Base-by-base conservation (phyloP, 805 yeast genomes). In the Tetrapisispora namnaoensis region DNA sequence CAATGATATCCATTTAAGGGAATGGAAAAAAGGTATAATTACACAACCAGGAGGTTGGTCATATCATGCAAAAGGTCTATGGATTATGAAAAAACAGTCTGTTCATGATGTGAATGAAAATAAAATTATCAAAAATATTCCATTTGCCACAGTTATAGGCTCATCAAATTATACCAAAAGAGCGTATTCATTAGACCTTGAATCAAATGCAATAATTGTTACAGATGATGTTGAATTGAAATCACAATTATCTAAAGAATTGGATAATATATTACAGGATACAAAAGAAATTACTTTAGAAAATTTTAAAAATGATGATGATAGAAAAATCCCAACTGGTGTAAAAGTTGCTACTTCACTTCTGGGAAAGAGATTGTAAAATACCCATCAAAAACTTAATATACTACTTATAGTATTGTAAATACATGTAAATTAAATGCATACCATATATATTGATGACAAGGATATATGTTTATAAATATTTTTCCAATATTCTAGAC, bases 41-140 rank as follows among this genome's bases (percentile, higher is more conserved):
- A 87, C 88, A 60, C 77, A 84, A 8, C 76, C 81, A 0, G 76
- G 72, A 28, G 99, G 99, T 1, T 91, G 99, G 98, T 86, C 97
- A 0, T 93, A 93, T 65, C 99, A 93, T 62, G 98, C 99, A 14
- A 93, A 93, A 62, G 99, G 99, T 1, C 69, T 91, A 4, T 93
- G 98, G 98, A 68, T 86, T 0, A 72, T 78, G 9, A 84, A 88
- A 0, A 72, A 68, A 2, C 8, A 37, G 6, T 6, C 8, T 4
- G 6, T 13, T 18, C 27, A 42, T 30, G 36, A 9, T 8, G 37
- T 2, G 13, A 53, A 56, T 0, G 59, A 62, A 18, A 41, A 36
- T 9, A 37, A 42, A 5, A 18, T 21, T 11, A 14, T 6, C 2
- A 42, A 30, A 42, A 18, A 32, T 20, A 58, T 65, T 13, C 96